Percentiles rank a stretch among this genome's conserved stretches.
Conservation (phyloP, 2,329 filamentous ascomycete genomes). For the Coniella lustricola region DNA sequence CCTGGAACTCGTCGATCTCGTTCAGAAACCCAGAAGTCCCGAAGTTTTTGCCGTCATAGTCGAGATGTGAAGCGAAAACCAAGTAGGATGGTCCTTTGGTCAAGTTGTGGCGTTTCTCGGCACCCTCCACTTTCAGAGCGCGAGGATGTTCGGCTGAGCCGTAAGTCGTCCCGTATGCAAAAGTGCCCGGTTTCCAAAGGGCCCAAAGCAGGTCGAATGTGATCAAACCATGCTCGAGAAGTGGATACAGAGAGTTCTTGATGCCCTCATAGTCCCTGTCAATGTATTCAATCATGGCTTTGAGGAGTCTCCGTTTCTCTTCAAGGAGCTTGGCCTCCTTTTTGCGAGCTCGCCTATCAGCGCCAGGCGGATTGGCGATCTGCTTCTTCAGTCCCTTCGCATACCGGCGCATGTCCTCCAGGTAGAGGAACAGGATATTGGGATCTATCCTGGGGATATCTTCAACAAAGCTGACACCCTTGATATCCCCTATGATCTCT, state of each 20-base stretch:
- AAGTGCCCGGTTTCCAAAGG: constrained; percentile 78
- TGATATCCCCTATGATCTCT: constrained; percentile 68
- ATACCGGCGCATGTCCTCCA: constrained; percentile 64
- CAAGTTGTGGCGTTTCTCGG: constrained; percentile 62
- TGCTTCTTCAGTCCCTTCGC: constrained; percentile 57
- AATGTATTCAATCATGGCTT: constrained; percentile 40
- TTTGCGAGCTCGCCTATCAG: constrained; percentile 49
- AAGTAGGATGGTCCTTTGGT: constrained; percentile 69
- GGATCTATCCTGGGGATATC: constrained; percentile 69
- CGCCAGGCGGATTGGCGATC: constrained; percentile 36
- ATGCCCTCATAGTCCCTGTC: constrained; percentile 66
- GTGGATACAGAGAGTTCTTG: constrained; percentile 71
- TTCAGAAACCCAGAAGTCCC: constrained; percentile 65
- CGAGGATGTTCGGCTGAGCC: constrained; percentile 68
- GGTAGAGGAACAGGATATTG: constrained; percentile 65
- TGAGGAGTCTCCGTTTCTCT: constrained; percentile 57
- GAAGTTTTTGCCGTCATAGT: constrained; percentile 83
- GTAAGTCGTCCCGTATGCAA: constrained; percentile 72
- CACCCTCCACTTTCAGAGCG: constrained; percentile 74
- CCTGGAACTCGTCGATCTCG: constrained; percentile 70
- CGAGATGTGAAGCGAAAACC: constrained; percentile 73
- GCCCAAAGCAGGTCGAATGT: constrained; percentile 88
- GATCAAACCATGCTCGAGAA: constrained; percentile 75
- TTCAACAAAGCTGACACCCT: constrained; percentile 72
- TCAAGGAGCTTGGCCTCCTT: constrained; percentile 53